Base-by-base conservation (phyloP, 2,329 filamentous ascomycete species). In the Epichloe aotearoae region DNA sequence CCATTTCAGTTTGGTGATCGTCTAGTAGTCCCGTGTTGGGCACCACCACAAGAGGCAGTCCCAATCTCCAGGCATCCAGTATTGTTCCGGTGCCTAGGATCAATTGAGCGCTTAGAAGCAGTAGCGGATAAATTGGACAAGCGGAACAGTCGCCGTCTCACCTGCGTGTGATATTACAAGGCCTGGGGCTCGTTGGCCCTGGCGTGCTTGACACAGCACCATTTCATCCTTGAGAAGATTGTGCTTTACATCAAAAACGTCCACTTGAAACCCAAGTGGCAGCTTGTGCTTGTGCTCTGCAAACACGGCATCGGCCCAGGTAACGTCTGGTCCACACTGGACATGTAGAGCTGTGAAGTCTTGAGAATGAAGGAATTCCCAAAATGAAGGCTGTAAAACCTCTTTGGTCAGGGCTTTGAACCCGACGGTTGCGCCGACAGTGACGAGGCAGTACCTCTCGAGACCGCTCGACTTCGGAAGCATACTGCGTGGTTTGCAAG, bases 1-100 rank as follows among this genome's bases (percentile, higher is more conserved):
- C 91, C 50, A 98, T 77, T 65, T 97, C 88, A 19, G 81, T 77
- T 67, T 98, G 93, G 63, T 98, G 93, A 60, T 98, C 91, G 61
- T 94, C 83, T 59, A 95, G 76, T 0, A 98, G 76, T 6, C 74
- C 73, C 2, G 81, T 76, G 64, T 98, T 98, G 2, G 91, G 86
- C 2, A 98, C 89, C 1, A 95, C 88, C 47, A 98, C 77, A n/a
- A 97, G 71, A 3, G 87, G 83, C 0, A 89, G 72, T 14, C 80
- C 78, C 49, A 86, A 71, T 42, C 86, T 80, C 55, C 94, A 78
- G 1, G 83, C 88, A 63, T 90, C 88, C 1, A 97, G 74, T 30
- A 97, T 89, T 3, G 88, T 89, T 8, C 93, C 93, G 12, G 91
- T 90, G 15, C 91, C 90, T 95, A 48, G 7, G 10, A 17, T 20